These are phyloP conservation scores for Sporisorium sorghi DNA, from an alignment of 1,284 basidiomycete species.

Conservation along the genomic window DNA sequence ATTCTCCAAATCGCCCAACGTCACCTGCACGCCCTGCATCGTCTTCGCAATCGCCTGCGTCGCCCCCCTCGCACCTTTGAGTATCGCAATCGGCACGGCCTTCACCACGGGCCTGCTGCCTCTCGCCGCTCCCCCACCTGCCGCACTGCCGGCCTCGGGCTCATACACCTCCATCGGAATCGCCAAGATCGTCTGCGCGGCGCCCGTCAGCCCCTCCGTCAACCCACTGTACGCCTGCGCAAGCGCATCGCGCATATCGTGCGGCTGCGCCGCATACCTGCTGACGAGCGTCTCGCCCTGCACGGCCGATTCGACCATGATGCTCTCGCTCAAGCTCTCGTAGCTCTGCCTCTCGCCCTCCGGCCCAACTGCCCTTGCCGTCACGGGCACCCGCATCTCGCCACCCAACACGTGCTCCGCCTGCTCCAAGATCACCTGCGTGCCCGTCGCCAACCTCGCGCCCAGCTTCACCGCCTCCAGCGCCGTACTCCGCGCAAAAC, in stretches of 20 bases:
- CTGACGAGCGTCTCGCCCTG: slow-evolving; percentile 73
- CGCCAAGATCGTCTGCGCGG: slow-evolving; percentile 96
- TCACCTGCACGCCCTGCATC: slow-evolving; percentile 88
- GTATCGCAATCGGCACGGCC: slow-evolving; percentile 93
- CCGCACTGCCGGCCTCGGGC: slow-evolving; percentile 70
- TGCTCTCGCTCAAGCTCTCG: slow-evolving; percentile 32
- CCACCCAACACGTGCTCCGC: slow-evolving; percentile 88
- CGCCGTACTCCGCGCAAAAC: slow-evolving; percentile 91
- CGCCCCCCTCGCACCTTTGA: slow-evolving; percentile 96
- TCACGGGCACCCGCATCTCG: slow-evolving; percentile 74
- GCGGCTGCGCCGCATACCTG: slow-evolving; percentile 89
- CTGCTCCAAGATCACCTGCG: slow-evolving; percentile 94
- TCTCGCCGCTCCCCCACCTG: slow-evolving; percentile 58
- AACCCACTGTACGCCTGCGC: slow-evolving; percentile 88
- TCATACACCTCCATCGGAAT: slow-evolving; percentile 99
- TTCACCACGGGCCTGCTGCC: slow-evolving; percentile 79
- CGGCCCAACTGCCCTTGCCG: slow-evolving; percentile 75
- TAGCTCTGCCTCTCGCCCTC: slow-evolving; percentile 37
- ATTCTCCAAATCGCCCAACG: slow-evolving; percentile 59
- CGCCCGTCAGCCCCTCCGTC: slow-evolving; percentile 77
- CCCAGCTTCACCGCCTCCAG: slow-evolving; percentile 94
- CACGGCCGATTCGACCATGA: slow-evolving; percentile 7
- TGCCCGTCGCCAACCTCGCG: slow-evolving; percentile 93
- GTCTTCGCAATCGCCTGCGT: slow-evolving; percentile 96
- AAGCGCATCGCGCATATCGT: slow-evolving; percentile 85